These are phyloP conservation scores for Nematocida minor DNA, from an alignment of 371 early-diverging fungal species.

Conservation along the genomic window DNA sequence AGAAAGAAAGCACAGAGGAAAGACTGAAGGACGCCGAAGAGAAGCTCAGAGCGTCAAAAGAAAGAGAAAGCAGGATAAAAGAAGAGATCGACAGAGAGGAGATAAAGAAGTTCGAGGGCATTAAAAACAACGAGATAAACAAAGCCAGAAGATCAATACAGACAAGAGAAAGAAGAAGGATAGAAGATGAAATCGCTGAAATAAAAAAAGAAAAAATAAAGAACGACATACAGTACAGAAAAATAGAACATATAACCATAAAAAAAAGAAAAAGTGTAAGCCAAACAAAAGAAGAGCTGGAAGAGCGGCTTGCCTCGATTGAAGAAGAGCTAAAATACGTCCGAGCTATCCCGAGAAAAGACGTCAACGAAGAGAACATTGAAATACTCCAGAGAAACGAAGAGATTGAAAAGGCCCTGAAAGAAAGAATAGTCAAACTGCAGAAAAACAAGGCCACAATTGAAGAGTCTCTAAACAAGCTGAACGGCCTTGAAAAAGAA, in stretches of 20 bases:
- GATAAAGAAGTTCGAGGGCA: constrained; percentile 23
- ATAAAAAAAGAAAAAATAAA: constrained; percentile 53
- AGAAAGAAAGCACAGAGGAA: constrained; percentile 58
- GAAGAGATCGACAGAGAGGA: constrained; percentile 55
- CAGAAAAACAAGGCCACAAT: constrained; percentile 63
- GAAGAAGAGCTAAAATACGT: neutral
- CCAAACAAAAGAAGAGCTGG: neutral
- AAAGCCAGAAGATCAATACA: constrained; percentile 44
- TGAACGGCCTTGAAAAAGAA: constrained; percentile 62
- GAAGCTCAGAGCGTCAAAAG: constrained; percentile 31
- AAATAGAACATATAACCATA: neutral
- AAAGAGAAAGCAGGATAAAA: constrained; percentile 48
- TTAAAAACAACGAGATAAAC: constrained; percentile 41
- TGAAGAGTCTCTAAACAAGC: constrained; percentile 50
- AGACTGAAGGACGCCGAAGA: constrained; percentile 67
- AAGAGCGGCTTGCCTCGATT: neutral
- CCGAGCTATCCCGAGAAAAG: neutral
- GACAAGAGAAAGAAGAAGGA: constrained; percentile 29
- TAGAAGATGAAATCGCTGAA: neutral
- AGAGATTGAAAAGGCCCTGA: constrained; percentile 49
- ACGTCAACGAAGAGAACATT: constrained; percentile 64
- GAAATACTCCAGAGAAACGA: constrained; percentile 65
- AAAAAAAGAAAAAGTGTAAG: neutral
- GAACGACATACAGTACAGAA: constrained; percentile 69
- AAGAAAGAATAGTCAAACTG: constrained; percentile 61